Evolutionary conservation across 345 rosid genomes (phyloP), one percentile per base, ranked within the genome.

Genomic region (Viola odorata): DNA sequence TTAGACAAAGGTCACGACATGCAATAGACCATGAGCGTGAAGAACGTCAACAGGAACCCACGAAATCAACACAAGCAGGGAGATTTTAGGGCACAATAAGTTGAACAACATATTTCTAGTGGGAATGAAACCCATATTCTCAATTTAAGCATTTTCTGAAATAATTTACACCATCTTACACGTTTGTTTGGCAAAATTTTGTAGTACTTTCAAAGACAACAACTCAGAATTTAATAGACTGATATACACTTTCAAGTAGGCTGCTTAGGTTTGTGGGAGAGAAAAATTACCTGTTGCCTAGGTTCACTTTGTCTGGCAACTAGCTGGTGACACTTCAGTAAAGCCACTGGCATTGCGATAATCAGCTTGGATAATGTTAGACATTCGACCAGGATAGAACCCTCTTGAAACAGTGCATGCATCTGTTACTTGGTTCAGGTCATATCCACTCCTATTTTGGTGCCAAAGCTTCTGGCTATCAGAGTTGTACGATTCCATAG

Each of bases 241-340:
- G 32, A 23, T 23, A 23, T 23, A 23, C 32, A 23, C 2, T 23
- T 23, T 23, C 32, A 23, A 23, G 32, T 23, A 23, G 32, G 11
- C 17, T 7, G 9, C 52, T 12, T 5, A 41, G 15, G 4, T 17
- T 3, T n/a, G 41, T 32, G 40, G n/a, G n/a, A 8, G 49, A 64
- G 14, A 40, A 7, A 6, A 65, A 60, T 69, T 74, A 82, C 84
- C 86, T 77, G 68, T 75, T 59, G 70, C 69, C 53, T 53, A 69
- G 58, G 61, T 66, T 78, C 70, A 45, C 68, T 38, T 32, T 38
- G 39, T 17, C 55, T 23, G 23, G n/a, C 32, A 23, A 23, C 32
- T 23, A 23, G 32, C 32, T 23, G 32, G 32, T 23, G 32, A 23
- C 32, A 23, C 32, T 1, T 23, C 32, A 23, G 32, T 23, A 23